Percentiles rank a stretch among this genome's conserved stretches.
Evolutionary conservation across 2,329 filamentous ascomycete genomes (phyloP).

Genomic region (Cladophialophora exuberans): DNA sequence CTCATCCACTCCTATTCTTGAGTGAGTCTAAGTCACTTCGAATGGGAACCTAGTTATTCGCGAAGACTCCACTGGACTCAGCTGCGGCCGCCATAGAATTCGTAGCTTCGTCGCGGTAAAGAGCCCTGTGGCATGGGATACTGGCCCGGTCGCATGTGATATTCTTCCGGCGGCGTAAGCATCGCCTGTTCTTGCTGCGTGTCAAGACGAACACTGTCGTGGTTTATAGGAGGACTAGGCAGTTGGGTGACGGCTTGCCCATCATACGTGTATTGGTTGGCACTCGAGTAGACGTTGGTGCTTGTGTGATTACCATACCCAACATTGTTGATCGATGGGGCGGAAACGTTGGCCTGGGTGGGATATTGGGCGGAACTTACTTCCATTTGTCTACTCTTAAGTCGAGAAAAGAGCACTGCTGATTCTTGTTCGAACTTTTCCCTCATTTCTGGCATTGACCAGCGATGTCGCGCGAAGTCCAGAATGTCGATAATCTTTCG

Average conservation of each 20-base stretch:
- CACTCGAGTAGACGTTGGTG: background rate
- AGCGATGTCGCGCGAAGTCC: slow-evolving; percentile 30
- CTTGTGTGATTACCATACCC: slow-evolving; percentile 12
- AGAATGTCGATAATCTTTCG: slow-evolving; percentile 32
- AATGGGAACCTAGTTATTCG: background rate
- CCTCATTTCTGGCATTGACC: slow-evolving; percentile 29
- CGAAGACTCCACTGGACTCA: background rate
- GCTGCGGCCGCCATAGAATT: slow-evolving; percentile 27
- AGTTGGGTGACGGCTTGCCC: slow-evolving; percentile 11
- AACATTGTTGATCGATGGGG: slow-evolving; percentile 1
- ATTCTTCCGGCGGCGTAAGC: slow-evolving; percentile 27
- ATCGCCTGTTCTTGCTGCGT: slow-evolving; percentile 16
- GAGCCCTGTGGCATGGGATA: slow-evolving; percentile 26
- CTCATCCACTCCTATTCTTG: slow-evolving; percentile 7
- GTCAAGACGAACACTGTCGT: slow-evolving; percentile 10
- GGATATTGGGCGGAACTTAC: slow-evolving; percentile 13
- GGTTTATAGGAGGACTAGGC: slow-evolving; percentile 23
- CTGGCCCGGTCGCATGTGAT: slow-evolving; percentile 9
- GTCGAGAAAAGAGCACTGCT: slow-evolving; percentile 30
- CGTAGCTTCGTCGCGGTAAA: slow-evolving; percentile 31
- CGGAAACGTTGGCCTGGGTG: background rate
- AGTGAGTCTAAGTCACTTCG: background rate
- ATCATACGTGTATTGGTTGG: slow-evolving; percentile 16
- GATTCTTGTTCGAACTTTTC: slow-evolving; percentile 34
- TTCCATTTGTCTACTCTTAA: slow-evolving; percentile 28